Base-by-base conservation (phyloP, 176 grass and related monocot species). In the Pharus latifolius region DNA sequence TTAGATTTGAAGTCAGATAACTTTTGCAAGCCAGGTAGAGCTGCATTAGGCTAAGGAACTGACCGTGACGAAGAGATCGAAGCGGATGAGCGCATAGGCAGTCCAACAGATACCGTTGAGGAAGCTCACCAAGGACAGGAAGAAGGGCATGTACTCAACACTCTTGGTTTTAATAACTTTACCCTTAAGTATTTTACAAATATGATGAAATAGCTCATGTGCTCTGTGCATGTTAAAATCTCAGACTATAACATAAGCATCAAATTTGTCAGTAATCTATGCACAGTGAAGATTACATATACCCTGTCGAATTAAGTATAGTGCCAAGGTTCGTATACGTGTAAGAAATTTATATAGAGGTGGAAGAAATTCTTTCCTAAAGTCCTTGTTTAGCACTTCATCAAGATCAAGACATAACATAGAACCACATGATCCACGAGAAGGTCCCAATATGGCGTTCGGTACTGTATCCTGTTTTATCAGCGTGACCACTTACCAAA, bases 121-220 rank as follows among this genome's bases (percentile, higher is more conserved):
- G 65, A 90, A 87, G 69, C 47, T 42, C 42, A 74, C 77, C 6
- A 95, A 48, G 1, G 91, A 87, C 35, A 95, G 58, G 9, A 67
- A 65, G 56, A 95, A 87, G 12, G 91, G 91, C 91, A 95, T 95
- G 77, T 87, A 95, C 77, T 85, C 46, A 15, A 87, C 80, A 22
- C 88, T 96, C 57, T 85, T 88, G 7, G 84, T 86, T 11, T 53
- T 59, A 33, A 96, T 86, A 42, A 96, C 92, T 2, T 56, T 60
- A 30, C 32, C 62, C 92, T 96, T 75, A 49, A 46, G 50, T n/a
- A n/a, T n/a, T n/a, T n/a, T n/a, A n/a, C n/a, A n/a, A n/a, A n/a
- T n/a, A n/a, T n/a, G n/a, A n/a, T n/a, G n/a, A n/a, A n/a, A n/a
- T n/a, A n/a, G n/a, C n/a, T n/a, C n/a, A n/a, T n/a, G n/a, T n/a